Evolutionary conservation across 192 early-diverging fungal species (phyloP).

Genomic region (Backusella circina): DNA sequence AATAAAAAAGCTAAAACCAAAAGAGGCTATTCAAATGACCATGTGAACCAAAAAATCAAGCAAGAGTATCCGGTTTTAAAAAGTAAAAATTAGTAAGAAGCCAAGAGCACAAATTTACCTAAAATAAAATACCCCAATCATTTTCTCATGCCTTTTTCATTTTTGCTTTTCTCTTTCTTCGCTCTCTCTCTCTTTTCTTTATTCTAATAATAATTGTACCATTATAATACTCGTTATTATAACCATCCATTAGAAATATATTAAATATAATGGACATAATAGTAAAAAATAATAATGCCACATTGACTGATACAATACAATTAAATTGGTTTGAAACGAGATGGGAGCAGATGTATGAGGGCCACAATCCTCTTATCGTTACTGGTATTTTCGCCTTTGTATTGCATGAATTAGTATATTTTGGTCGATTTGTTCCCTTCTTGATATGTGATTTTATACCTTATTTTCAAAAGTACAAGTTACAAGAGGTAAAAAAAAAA

Average conservation of each 20-base stretch:
- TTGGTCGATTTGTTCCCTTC: slow-evolving; percentile 90
- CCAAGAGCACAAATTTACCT: not conserved
- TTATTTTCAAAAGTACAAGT: slow-evolving; percentile 82
- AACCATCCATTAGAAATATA: not conserved
- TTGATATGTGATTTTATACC: slow-evolving; percentile 84
- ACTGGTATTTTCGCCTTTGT: slow-evolving; percentile 76
- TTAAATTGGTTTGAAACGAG: slow-evolving; percentile 45
- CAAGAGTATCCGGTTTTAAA: no score
- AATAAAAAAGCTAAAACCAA: no score
- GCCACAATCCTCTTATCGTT: slow-evolving; percentile 67
- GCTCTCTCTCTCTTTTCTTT: no score
- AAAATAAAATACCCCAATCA: no score
- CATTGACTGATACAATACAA: not conserved
- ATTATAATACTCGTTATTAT: not conserved
- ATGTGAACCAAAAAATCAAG: no score
- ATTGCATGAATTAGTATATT: slow-evolving; percentile 91
- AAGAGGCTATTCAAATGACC: no score
- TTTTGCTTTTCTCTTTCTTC: no score
- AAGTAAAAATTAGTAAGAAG: no score
- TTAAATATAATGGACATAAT: not conserved
- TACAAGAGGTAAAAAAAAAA: slow-evolving; percentile 68
- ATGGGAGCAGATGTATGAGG: slow-evolving; percentile 66
- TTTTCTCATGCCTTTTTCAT: no score
- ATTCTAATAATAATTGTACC: no score
- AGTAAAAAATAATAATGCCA: no score